phyloP scores from a whole-genome alignment of 495 filamentous ascomycete genomes.

The Penicillium riverlandense region DNA sequence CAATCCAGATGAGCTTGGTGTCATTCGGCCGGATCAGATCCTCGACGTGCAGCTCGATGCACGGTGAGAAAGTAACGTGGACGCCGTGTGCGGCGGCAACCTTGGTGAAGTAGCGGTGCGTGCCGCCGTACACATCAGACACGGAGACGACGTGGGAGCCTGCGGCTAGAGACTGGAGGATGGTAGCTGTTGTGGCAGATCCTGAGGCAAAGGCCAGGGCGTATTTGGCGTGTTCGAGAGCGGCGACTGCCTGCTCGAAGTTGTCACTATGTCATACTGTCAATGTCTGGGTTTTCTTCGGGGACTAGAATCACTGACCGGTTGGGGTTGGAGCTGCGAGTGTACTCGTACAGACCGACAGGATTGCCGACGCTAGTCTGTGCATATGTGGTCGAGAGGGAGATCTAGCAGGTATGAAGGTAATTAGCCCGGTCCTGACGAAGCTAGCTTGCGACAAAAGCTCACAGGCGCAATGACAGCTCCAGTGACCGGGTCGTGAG shows the following conservation, averaged over 20 bases:
- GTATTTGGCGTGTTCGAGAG: constrained; percentile 85
- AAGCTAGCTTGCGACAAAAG: not conserved
- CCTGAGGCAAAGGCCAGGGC: constrained; percentile 94
- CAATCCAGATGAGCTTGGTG: constrained; percentile 97
- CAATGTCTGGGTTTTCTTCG: not conserved
- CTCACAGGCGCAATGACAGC: constrained; percentile 84
- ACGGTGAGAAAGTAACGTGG: constrained; percentile 84
- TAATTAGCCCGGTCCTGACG: not conserved
- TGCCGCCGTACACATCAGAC: constrained; percentile 95
- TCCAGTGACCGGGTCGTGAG: constrained; percentile 83
- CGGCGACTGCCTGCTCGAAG: constrained; percentile 86
- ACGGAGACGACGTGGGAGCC: constrained; percentile 94
- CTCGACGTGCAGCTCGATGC: constrained; percentile 79
- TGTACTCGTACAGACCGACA: constrained; percentile 84
- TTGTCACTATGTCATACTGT: constrained; percentile 52
- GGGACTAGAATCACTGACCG: constrained; percentile 38
- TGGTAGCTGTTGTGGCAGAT: constrained; percentile 85
- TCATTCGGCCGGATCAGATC: constrained; percentile 70
- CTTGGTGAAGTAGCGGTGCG: constrained; percentile 97
- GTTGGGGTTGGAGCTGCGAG: constrained; percentile 87
- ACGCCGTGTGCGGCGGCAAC: constrained; percentile 93
- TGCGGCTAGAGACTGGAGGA: constrained; percentile 85
- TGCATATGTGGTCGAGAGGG: constrained; percentile 88
- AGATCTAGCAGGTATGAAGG: constrained; percentile 53
- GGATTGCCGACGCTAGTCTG: constrained; percentile 81